Percentiles rank a stretch among this genome's conserved stretches.
These are phyloP conservation scores for Capillidium rhysosporum DNA, from an alignment of 371 early-diverging fungal genomes.

Conservation along the genomic window DNA sequence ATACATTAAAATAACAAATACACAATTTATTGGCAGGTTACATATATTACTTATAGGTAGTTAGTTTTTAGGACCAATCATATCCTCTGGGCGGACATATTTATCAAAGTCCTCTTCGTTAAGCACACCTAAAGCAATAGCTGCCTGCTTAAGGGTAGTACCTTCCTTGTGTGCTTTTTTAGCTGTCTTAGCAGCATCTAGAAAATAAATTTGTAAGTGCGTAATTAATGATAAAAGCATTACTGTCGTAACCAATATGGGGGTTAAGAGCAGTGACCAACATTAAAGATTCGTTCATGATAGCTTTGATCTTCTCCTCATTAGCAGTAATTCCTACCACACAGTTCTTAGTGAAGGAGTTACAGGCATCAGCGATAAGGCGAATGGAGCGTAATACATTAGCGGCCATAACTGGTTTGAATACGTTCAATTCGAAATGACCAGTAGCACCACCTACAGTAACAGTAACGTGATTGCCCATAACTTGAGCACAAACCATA, in stretches of 20 bases:
- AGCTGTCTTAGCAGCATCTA: constrained; percentile 70
- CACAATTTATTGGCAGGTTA: too few species aligned
- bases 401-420: constrained; percentile 91
- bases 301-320: constrained; percentile 53
- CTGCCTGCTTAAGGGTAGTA: constrained; percentile 61
- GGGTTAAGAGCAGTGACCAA: constrained; percentile 85
- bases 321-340: constrained; percentile 82
- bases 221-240: background rate
- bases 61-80: constrained; percentile 31
- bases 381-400: constrained; percentile 79
- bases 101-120: constrained; percentile 71
- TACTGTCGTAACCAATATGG: constrained; percentile 50
- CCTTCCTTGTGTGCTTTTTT: constrained; percentile 86
- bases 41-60: too few species aligned
- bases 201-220: constrained; percentile 5
- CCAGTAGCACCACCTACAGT: constrained; percentile 80
- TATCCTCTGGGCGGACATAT: constrained; percentile 80
- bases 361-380: constrained; percentile 61
- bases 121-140: constrained; percentile 52
- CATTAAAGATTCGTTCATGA: constrained; percentile 78
- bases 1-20: too few species aligned
- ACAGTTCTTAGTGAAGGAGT: constrained; percentile 79
- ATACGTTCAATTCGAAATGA: constrained; percentile 95
- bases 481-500: constrained; percentile 93
- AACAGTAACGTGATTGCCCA: constrained; percentile 87